Evolutionary conservation across 2,329 filamentous ascomycete species (phyloP), one percentile per base, ranked within the genome.

Genomic region (Taxawa tesnikishii): DNA sequence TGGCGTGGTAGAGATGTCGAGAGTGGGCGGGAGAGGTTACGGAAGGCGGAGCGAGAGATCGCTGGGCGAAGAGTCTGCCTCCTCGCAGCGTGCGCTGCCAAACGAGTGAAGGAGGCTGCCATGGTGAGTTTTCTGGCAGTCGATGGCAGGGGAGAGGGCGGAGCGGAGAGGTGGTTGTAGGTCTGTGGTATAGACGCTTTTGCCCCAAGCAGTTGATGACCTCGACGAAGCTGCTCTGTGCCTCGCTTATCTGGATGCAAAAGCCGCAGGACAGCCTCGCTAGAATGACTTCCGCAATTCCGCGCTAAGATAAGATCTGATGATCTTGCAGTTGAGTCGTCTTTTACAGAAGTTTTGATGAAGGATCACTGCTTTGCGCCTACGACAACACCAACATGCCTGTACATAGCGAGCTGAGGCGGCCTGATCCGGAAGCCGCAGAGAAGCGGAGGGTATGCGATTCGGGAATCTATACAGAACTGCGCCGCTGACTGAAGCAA

Each of bases 1-100:
- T 65, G 67, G 53, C 77, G 74, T 41, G 71, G 56, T 34, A 65
- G 56, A 12, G 79, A 69, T 43, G 75, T 73, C 45, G 81, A 81
- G 51, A 87, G 73, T 45, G 70, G 64, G 44, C 80, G 70, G 46
- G 58, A 63, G 39, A 37, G 32, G 26, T 38, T 33, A 37, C 38
- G 43, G 47, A 60, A 48, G 51, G 47, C 48, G 44, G 42, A 47
- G 54, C 52, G 46, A 54, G 45, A 55, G 50, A 49, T 42, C 55
- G 56, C 51, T 62, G 67, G 63, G 55, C 65, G 67, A 45, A 75
- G 59, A 54, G 68, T 75, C 48, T 80, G 63, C 49, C 77, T 75
- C 63, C 73, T 77, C 59, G 76, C 76, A 58, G 73, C 68, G 60
- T 68, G 72, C 68, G 75, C 70, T 58, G 77, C 78, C 54, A 85